Base-by-base conservation (phyloP, 2,329 filamentous ascomycete species). In the Nothomitra cinnamomea region DNA sequence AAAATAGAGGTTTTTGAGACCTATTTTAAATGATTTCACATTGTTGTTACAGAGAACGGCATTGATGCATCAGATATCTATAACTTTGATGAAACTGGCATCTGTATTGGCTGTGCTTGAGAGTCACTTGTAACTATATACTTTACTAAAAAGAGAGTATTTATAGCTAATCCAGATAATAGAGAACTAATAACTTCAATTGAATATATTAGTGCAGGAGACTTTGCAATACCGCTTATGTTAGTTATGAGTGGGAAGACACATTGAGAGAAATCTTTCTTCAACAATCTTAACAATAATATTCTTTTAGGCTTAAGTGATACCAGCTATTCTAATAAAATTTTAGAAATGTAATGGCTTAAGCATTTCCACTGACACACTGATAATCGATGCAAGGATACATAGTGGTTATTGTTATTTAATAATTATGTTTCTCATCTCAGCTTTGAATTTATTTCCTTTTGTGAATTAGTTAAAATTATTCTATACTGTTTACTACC, bases 11-110 rank as follows among this genome's bases (percentile, higher is more conserved):
- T 24, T 12, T 24, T 57, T 48, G 21, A 19, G 17, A 35, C 24
- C 7, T 53, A 43, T 38, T 53, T 57, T 57, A 21, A 21, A 13
- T 17, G 25, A 28, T 50, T 53, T 35, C 53, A 56, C 28, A 54
- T 25, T 25, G 50, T 47, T 2, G 24, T 53, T 13, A 22, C 45
- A 22, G 19, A 56, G 32, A 32, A 53, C 17, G 53, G 24, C 12
- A 56, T 57, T 17, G 17, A 56, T 13, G 57, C 32, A 35, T 57
- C n/a, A n/a, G n/a, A n/a, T n/a, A n/a, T n/a, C n/a, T n/a, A n/a
- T n/a, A n/a, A n/a, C n/a, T n/a, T n/a, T 17, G 55, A 57, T 40
- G 55, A 57, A 36, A 56, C 32, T 22, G 51, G 55, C 8, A 53
- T 57, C 43, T 28, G 38, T 17, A 56, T 57, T 35, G 55, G 56